These are phyloP conservation scores for Lactarius indigo DNA, from an alignment of 768 basidiomycete genomes.

Conservation along the genomic window DNA sequence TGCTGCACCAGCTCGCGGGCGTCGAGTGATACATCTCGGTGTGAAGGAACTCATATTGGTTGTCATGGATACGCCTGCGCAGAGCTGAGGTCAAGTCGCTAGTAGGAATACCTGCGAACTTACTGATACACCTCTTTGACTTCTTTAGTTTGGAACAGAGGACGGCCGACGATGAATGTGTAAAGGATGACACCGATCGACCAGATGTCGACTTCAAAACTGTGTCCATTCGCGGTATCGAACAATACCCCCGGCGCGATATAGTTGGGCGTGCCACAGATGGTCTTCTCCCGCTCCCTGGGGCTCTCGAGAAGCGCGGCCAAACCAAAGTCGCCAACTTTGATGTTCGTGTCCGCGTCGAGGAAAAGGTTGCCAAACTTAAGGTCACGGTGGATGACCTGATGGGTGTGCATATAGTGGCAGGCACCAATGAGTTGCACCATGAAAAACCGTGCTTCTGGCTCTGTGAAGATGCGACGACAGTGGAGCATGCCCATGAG, in stretches of 20 bases:
- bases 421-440: constrained; percentile 94
- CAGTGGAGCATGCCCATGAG: constrained; percentile 89
- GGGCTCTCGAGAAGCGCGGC: constrained; percentile 96
- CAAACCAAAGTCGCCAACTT: constrained; percentile 96
- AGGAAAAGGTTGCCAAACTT: constrained; percentile 96
- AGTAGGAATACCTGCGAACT: constrained; percentile 28
- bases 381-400: constrained; percentile 96
- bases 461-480: constrained; percentile 84
- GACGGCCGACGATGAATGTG: constrained; percentile 90
- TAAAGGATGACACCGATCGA: constrained; percentile 96
- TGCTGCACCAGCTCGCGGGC: constrained; percentile 74
- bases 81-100: constrained; percentile 1
- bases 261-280: constrained; percentile 98
- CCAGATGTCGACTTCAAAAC: constrained; percentile 99
- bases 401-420: constrained; percentile 95
- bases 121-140: constrained; percentile 95
- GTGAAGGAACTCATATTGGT: constrained; percentile 86
- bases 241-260: constrained; percentile 98
- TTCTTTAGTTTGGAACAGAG: constrained; percentile 98
- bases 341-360: constrained; percentile 88
- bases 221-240: constrained; percentile 95
- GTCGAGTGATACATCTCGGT: constrained; percentile 65
- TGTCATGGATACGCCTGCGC: constrained; percentile 83
- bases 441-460: constrained; percentile 89
- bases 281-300: constrained; percentile 97